Evolutionary conservation across 176 grass and related monocot species (phyloP), one percentile per base, ranked within the genome.

Genomic region (Aegilops longissima): DNA sequence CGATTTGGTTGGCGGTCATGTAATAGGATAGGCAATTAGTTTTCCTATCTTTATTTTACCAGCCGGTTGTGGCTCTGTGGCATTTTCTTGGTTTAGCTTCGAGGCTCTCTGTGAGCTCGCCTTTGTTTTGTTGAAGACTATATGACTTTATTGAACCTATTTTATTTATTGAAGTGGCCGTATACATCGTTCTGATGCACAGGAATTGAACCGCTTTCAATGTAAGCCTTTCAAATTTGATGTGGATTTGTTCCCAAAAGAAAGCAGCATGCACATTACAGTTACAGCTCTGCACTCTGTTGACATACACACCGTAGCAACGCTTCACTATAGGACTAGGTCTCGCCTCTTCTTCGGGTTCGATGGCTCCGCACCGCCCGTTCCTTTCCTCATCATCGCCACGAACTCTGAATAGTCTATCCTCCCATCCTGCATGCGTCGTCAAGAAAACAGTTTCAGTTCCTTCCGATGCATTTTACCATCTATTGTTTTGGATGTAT

Each of bases 361-460:
- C 5, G 40, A 42, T 13, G 85, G 61, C 14, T 91, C 85, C 0
- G 66, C 73, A 54, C 81, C 82, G 4, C 38, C 71, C 13, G 85
- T 82, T 30, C 90, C 86, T 88, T 91, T 91, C 64, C 86, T 88
- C 86, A 85, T 91, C 90, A 91, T 91, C 0, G 90, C 82, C 77
- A 88, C 86, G 9, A 91, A 91, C 77, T 88, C 90, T 35, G 86
- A 88, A 82, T 88, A 91, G 77, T 86, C 93, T 88, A 96, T 96
- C 80, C 91, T 90, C 79, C 94, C 94, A 36, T 96, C 94, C 94
- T 96, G 61, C 77, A 79, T n/a, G 1, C 20, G 29, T 34, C 11
- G 47, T 56, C 74, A 56, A 20, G 49, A 65, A 83, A 65, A 25
- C 24, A 59, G 3, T 13, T 35, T 79, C 31, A 80, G 14, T 8